Evolutionary conservation across 768 basidiomycete species (phyloP).

Genomic region (Sporobolomyces phaffii): DNA sequence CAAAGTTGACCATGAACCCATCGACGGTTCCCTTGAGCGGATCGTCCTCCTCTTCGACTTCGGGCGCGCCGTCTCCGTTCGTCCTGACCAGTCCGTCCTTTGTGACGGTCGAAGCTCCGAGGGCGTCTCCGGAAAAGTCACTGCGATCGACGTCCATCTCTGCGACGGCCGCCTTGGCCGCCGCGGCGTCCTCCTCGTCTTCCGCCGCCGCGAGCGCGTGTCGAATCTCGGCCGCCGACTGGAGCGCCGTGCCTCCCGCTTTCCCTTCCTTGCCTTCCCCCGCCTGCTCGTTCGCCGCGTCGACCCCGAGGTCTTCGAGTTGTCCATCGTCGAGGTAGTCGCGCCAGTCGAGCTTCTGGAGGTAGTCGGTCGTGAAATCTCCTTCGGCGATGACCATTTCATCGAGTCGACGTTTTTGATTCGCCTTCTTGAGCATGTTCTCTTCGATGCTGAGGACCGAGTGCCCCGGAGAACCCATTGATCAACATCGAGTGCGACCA

Average conservation of each 20-base stretch:
- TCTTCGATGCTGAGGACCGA: constrained; percentile 89
- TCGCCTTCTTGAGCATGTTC: constrained; percentile 92
- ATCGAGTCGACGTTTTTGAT: constrained; percentile 89
- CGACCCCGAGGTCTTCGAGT: constrained; percentile 53
- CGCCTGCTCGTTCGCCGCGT: constrained; percentile 5
- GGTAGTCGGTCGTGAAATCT: constrained; percentile 59
- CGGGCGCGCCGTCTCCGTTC: constrained; percentile 48
- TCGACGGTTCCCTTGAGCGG: constrained; percentile 66
- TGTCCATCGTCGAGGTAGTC: constrained; percentile 62
- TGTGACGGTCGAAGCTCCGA: constrained; percentile 42
- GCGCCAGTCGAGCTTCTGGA: constrained; percentile 65
- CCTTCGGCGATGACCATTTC: constrained; percentile 87
- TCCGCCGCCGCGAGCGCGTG: constrained; percentile 76
- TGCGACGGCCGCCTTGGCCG: constrained; percentile 74
- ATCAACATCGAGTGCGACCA: too few relatives aligned
- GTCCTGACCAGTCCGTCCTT: constrained; percentile 49
- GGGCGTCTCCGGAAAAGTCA: constrained; percentile 38
- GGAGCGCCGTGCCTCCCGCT: constrained; percentile 34
- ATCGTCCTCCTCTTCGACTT: constrained; percentile 45
- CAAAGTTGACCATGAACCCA: constrained; percentile 69
- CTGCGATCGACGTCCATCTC: constrained; percentile 69
- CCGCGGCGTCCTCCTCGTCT: constrained; percentile 77
- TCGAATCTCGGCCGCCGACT: constrained; percentile 48
- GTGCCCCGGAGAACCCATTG: background rate
- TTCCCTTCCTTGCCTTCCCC: constrained; percentile 20